These are phyloP conservation scores for Marasmius sp. DNA, from an alignment of 1,284 basidiomycete genomes.

Conservation along the genomic window DNA sequence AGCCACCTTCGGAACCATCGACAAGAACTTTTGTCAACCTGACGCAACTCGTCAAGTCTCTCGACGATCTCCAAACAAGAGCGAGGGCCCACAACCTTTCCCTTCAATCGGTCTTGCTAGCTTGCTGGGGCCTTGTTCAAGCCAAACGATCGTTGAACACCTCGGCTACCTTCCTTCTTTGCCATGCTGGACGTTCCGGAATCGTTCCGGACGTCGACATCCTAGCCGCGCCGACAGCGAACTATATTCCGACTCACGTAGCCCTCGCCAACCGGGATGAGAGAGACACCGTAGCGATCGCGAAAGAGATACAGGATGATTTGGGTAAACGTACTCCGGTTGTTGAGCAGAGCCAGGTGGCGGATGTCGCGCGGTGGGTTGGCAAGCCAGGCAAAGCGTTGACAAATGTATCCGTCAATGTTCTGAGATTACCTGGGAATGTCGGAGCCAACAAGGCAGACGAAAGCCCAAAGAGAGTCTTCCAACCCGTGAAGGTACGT, in stretches of 20 bases:
- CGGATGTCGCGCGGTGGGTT: conserved; percentile 36
- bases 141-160: conserved; percentile 28
- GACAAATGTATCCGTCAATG: conserved; percentile 47
- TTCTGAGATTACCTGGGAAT: conserved; percentile 32
- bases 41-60: background rate
- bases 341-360: conserved; percentile 43
- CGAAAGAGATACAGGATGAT: conserved; percentile 34
- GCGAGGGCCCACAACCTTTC: conserved; percentile 33
- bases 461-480: conserved; percentile 7
- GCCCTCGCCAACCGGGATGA: conserved; percentile 14
- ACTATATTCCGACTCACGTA: conserved; percentile 44
- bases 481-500: conserved; percentile 10
- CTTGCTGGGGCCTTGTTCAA: conserved; percentile 46
- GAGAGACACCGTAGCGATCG: conserved; percentile 24
- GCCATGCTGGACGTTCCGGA: conserved; percentile 45
- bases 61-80: conserved; percentile 14
- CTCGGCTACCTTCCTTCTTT: conserved; percentile 42
- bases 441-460: conserved; percentile 19
- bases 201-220: conserved; percentile 32
- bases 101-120: conserved; percentile 41
- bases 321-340: conserved; percentile 37
- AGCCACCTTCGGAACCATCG: background rate
- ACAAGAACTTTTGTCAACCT: background rate
- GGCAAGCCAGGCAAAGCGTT: conserved; percentile 32
- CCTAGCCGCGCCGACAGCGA: conserved; percentile 46